Evolutionary conservation across 352 stramenopile genomes (phyloP).

Genomic region (Pythium periplocum): DNA sequence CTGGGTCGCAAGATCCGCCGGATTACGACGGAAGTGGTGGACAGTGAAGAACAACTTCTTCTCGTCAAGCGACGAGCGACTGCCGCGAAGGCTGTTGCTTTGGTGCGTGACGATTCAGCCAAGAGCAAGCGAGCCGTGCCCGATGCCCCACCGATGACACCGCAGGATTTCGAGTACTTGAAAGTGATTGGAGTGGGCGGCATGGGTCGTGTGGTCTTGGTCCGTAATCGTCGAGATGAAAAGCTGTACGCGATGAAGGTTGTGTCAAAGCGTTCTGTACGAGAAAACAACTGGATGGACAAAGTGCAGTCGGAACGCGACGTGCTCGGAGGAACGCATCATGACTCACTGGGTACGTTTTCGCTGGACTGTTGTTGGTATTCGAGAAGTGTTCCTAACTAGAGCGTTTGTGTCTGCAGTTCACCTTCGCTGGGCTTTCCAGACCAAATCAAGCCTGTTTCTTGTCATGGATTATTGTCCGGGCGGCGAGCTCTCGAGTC

Average conservation of each 20-base stretch:
- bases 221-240: conserved; percentile 43
- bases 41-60: conserved; percentile 45
- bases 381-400: no score
- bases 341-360: conserved; percentile 46
- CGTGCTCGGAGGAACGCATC: conserved; percentile 65
- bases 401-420: conserved; percentile 17
- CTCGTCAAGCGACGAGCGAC: conserved; percentile 48
- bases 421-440: conserved; percentile 78
- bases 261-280: conserved; percentile 47
- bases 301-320: conserved; percentile 72
- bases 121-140: not conserved
- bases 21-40: conserved; percentile 41
- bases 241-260: conserved; percentile 83
- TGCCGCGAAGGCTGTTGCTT: conserved; percentile 79
- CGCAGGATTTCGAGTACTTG: conserved; percentile 77
- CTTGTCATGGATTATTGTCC: conserved; percentile 84
- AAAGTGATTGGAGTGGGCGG: conserved; percentile 87
- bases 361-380: not conserved
- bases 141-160: conserved; percentile 19
- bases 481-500: conserved; percentile 57
- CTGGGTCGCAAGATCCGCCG: conserved; percentile 44
- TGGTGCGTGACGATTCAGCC: conserved; percentile 22
- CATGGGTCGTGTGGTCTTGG: conserved; percentile 81
- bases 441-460: conserved; percentile 53
- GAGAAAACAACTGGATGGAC: conserved; percentile 41